These are phyloP conservation scores for Nematodospora valgi DNA, from an alignment of 805 yeast genomes.

Conservation along the genomic window DNA sequence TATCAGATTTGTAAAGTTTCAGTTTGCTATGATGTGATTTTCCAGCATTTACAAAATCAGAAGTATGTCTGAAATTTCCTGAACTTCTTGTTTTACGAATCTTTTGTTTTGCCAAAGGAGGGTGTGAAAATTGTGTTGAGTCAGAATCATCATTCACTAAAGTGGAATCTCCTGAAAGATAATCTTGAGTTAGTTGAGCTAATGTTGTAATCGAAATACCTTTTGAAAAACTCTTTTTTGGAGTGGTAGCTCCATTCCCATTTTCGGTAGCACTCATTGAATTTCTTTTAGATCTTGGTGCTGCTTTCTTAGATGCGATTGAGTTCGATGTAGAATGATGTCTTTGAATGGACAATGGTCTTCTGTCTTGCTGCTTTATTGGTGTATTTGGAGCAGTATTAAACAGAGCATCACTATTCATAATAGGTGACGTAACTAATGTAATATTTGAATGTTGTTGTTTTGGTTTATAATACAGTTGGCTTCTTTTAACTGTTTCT, in stretches of 20 bases:
- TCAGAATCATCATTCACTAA: slow-evolving; percentile 12
- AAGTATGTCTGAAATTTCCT: slow-evolving; percentile 23
- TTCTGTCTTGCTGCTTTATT: slow-evolving; percentile 7
- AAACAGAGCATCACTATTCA: slow-evolving; percentile 10
- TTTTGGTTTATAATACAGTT: slow-evolving; percentile 4
- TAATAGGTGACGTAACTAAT: slow-evolving; percentile 21
- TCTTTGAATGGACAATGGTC: slow-evolving; percentile 22
- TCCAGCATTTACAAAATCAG: slow-evolving; percentile 10
- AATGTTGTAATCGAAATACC: slow-evolving; percentile 16
- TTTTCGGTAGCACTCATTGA: slow-evolving; percentile 12
- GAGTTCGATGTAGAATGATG: slow-evolving; percentile 19
- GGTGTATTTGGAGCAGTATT: slow-evolving; percentile 10
- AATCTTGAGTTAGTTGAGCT: slow-evolving; percentile 6
- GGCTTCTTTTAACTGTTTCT: slow-evolving; percentile 3
- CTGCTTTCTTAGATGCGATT: not conserved
- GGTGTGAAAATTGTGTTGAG: slow-evolving; percentile 2
- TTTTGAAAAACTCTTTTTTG: slow-evolving; percentile 17
- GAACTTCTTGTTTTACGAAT: slow-evolving; percentile 35
- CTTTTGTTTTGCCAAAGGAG: slow-evolving; percentile 5
- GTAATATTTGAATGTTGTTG: slow-evolving; percentile 8
- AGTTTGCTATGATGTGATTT: slow-evolving; percentile 6
- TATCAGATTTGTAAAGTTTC: slow-evolving; percentile 14
- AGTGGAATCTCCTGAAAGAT: slow-evolving; percentile 12
- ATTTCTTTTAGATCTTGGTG: slow-evolving; percentile 11
- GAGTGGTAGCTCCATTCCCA: slow-evolving; percentile 1